Evolutionary conservation across 192 early-diverging fungal genomes (phyloP).

Genomic region (Mortierella hygrophila): DNA sequence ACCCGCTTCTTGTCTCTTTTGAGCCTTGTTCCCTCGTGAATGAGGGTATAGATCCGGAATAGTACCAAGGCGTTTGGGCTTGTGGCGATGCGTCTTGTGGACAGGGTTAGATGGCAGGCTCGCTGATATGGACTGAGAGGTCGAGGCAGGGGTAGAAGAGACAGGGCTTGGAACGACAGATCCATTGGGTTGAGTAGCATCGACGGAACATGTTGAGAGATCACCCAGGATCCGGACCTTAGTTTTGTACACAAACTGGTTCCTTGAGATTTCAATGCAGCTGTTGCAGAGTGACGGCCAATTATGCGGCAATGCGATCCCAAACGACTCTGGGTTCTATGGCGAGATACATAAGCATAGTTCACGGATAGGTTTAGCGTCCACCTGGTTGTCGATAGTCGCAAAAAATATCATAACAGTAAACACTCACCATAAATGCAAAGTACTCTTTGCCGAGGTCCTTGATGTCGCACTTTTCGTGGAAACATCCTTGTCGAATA

Average conservation of each 20-base stretch:
- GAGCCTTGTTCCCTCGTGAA: background rate
- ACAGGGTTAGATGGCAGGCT: background rate
- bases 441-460: conserved; percentile 32
- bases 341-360: background rate
- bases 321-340: conserved; percentile 34
- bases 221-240: conserved; percentile 36
- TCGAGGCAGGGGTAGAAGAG: background rate
- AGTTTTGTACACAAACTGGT: conserved; percentile 46
- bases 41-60: background rate
- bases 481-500: conserved; percentile 13
- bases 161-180: background rate
- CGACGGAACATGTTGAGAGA: conserved; percentile 8
- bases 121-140: background rate
- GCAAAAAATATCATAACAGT: too few species aligned
- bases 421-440: conserved; percentile 33
- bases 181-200: background rate
- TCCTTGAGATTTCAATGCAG: conserved; percentile 44
- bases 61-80: background rate
- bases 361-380: background rate
- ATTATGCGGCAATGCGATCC: conserved; percentile 14
- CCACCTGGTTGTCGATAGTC: background rate
- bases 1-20: background rate
- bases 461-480: conserved; percentile 12
- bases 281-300: conserved; percentile 50
- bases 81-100: background rate